Evolutionary conservation across 2,329 filamentous ascomycete species (phyloP), one percentile per base, ranked within the genome.

Genomic region (Trichoderma sp.): DNA sequence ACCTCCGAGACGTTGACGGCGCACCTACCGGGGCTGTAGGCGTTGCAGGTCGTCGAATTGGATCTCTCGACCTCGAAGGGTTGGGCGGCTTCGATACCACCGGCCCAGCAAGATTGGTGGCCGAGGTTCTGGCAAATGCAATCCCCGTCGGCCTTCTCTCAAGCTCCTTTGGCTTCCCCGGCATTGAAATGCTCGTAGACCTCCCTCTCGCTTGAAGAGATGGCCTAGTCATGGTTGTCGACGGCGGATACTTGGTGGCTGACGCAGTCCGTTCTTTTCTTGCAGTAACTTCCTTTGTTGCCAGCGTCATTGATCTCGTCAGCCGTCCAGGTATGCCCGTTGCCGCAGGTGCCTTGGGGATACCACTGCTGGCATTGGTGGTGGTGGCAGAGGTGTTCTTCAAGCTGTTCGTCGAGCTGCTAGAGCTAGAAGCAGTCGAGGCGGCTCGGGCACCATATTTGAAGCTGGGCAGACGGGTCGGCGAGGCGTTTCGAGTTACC

Each of bases 381-480:
- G 34, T 30, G 54, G 64, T 13, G 5, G 67, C 52, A 18, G 70
- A 69, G 21, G 74, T 73, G 8, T 77, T 72, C 30, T 70, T 52
- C 68, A 65, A 28, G 52, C 39, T 59, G 13, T 49, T 32, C 54
- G 52, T 21, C 7, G 70, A 71, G 26, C 66, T 70, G 21, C 68
- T 68, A 30, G 73, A 71, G 4, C 70, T 65, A 14, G 72, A 71
- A n/a, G 73, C 73, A 8, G 76, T 71, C 13, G 79, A 78, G 49
- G 76, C 72, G 24, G 77, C 77, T 51, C 80, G 76, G 28, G 78
- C 75, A 59, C 75, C 72, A 37, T 82, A 83, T 73, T 84, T 86
- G 72, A 83, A 39, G 52, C 61, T 75, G 49, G 84, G 84, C 37
- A 87, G 77, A 49, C 84, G 81, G 73, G 82, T 87, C 2, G 85